A percentile compares a stretch with the other conserved stretches of the same genome.
Conservation (phyloP, 2,329 filamentous ascomycete genomes). For the Exserohilum rostratum region DNA sequence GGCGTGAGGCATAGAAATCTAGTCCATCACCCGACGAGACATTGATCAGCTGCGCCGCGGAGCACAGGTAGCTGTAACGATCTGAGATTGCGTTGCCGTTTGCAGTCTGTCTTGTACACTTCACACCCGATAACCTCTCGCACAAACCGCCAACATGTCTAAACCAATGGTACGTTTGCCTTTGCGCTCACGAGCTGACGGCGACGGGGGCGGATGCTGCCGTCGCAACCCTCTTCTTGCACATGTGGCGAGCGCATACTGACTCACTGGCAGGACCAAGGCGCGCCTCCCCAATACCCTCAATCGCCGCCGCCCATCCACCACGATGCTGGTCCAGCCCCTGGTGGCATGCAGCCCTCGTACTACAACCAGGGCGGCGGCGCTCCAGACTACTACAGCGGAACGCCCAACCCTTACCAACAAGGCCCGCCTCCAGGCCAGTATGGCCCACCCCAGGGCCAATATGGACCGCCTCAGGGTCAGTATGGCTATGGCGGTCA, state of each 20-base stretch:
- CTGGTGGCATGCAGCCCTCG: constrained; percentile 20
- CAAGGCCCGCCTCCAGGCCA: constrained; percentile 26
- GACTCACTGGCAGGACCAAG: constrained; percentile 2
- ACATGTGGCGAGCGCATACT: neutral
- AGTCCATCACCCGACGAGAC: constrained; percentile 4
- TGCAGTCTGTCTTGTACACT: neutral
- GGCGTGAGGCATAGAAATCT: neutral
- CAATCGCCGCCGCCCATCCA: constrained; percentile 40
- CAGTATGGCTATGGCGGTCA: constrained; percentile 40
- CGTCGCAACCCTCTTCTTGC: neutral
- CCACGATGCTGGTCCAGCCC: constrained; percentile 35
- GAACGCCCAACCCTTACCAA: constrained; percentile 31
- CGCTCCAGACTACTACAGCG: constrained; percentile 28
- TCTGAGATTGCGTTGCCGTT: neutral
- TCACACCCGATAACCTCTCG: neutral
- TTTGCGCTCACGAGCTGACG: neutral
- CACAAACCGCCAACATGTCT: constrained; percentile 6
- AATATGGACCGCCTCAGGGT: constrained; percentile 29
- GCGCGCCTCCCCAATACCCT: constrained; percentile 45
- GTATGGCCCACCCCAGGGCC: constrained; percentile 25
- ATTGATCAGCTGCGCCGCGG: constrained; percentile 12
- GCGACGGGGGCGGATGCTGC: neutral
- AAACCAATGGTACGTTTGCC: constrained; percentile 12
- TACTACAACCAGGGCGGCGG: constrained; percentile 26
- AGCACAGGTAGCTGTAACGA: neutral